phyloP scores from a whole-genome alignment of 495 filamentous ascomycete species.

The Neurospora sp. region DNA sequence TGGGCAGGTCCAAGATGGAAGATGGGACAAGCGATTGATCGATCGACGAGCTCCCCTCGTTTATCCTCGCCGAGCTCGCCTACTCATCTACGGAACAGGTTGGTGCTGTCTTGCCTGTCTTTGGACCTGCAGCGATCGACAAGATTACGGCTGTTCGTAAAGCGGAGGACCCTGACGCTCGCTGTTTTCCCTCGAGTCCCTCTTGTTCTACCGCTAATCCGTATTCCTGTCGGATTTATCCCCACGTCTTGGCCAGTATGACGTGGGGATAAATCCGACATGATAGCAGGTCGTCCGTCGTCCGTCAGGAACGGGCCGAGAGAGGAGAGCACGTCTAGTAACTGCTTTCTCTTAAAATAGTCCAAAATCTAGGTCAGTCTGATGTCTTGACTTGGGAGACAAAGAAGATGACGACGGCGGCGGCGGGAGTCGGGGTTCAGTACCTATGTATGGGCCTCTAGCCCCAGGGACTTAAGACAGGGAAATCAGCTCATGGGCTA shows the following conservation, averaged over 20 bases:
- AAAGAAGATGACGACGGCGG: neutral
- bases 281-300: neutral
- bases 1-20: neutral
- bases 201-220: neutral
- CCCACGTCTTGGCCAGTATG: too few relatives aligned
- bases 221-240: too few relatives aligned
- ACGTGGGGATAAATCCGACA: too few relatives aligned
- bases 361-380: neutral
- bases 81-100: neutral
- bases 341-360: neutral
- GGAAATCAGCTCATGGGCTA: neutral
- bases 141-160: neutral
- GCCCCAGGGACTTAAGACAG: neutral
- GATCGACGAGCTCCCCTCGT: neutral
- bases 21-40: neutral
- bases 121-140: neutral
- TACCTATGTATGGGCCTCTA: neutral
- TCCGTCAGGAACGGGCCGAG: neutral
- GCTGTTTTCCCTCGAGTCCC: neutral
- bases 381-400: neutral
- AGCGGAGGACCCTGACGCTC: neutral
- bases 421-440: neutral
- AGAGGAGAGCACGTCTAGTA: neutral
- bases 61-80: neutral
- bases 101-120: neutral